Base-by-base conservation (phyloP, 805 yeast genomes). In the Candida koratica region DNA sequence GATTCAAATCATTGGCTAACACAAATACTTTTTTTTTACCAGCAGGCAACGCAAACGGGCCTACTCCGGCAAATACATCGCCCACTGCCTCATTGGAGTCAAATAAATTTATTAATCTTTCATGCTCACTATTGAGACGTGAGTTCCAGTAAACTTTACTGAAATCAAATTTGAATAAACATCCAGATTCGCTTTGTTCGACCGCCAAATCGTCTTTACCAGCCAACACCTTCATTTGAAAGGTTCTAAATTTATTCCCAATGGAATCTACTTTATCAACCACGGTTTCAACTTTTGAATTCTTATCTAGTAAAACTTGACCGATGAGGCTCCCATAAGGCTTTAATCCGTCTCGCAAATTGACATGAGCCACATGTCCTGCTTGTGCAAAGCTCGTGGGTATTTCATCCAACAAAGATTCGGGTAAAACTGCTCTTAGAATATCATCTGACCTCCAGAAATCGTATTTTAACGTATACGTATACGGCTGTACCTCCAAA, bases 61-160 rank as follows among this genome's bases (percentile, higher is more conserved):
- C 99, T 2, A 93, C 97, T 31, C 99, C 99, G 1, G 96, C 97
- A 77, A 94, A 85, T 0, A 88, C 97, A 64, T 93, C 99, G 50
- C 87, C 86, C 0, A 94, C 84, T 5, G 87, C 84, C 41, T 82
- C 83, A 7, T 83, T 82, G 4, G 75, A 67, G 27, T 73, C 49
- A 49, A 84, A 82, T 39, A 66, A 68, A 1, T 61, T 55, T 3
- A 93, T 81, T 28, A 93, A 61, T 41, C 97, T 68, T 31, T 79
- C 90, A 58, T 93, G 99, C 52, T 93, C 99, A 0, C 96, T 85
- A 47, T 88, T 90, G 34, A 93, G 68, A 47, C 98, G 74, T 11
- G 97, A 86, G 56, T 93, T 93, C 99, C 99, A 93, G 60, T 94
- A 93, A 4, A 94, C 98, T 53, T 86, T 84, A 40, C 85, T 76